These are phyloP conservation scores for Clathrus columnatus DNA, from an alignment of 768 basidiomycete genomes.

Conservation along the genomic window DNA sequence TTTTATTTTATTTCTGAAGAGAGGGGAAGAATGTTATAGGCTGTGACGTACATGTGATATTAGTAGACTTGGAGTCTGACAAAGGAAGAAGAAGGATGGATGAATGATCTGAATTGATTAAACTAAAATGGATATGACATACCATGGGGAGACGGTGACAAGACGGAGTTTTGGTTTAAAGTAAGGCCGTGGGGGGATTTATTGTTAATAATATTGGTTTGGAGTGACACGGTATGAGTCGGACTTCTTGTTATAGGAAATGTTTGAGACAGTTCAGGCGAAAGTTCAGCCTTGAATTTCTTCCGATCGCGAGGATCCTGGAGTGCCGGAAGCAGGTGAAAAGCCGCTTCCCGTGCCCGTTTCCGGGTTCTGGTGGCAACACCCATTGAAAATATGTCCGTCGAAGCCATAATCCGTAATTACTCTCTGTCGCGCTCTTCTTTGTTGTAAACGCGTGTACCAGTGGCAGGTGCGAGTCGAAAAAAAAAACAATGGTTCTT, in stretches of 20 bases:
- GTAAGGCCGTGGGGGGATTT: background rate
- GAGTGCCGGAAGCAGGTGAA: background rate
- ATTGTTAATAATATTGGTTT: background rate
- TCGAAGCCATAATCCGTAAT: constrained; percentile 1
- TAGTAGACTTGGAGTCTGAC: background rate
- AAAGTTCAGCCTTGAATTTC: background rate
- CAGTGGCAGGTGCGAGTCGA: background rate
- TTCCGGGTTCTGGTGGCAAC: constrained; percentile 3
- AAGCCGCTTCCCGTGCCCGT: background rate
- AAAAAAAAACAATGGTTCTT: background rate
- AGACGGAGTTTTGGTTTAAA: background rate
- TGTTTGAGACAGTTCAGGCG: background rate
- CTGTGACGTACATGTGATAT: background rate
- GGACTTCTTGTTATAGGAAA: background rate
- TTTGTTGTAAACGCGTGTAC: background rate
- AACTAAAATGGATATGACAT: background rate
- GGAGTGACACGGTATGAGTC: background rate
- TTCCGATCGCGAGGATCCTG: constrained; percentile 5
- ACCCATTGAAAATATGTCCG: background rate
- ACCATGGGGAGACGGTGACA: background rate
- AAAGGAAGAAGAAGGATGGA: background rate
- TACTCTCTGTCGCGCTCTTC: background rate
- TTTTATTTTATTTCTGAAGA: too few relatives aligned
- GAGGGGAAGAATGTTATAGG: background rate
- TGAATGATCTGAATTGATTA: background rate